These are phyloP conservation scores for Aspergillus terreus DNA, from an alignment of 2,329 filamentous ascomycete genomes.

Conservation along the genomic window DNA sequence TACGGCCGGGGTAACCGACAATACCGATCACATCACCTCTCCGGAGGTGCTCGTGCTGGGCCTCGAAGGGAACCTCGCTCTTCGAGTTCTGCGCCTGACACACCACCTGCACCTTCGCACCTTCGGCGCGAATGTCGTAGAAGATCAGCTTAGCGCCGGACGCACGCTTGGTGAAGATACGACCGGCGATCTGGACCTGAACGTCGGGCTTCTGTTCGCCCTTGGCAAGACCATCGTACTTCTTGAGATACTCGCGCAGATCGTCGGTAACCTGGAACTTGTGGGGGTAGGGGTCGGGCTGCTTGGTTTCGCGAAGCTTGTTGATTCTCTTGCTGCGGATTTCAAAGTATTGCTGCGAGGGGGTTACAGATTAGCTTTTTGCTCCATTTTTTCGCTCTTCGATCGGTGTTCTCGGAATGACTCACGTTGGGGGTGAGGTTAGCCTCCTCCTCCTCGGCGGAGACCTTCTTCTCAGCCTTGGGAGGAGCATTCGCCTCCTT, in stretches of 20 bases:
- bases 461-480: conserved; percentile 58
- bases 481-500: conserved; percentile 68
- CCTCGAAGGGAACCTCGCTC: conserved; percentile 68
- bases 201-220: conserved; percentile 77
- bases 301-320: conserved; percentile 67
- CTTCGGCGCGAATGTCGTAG: conserved; percentile 78
- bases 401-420: conserved; percentile 13
- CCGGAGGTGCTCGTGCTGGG: conserved; percentile 84
- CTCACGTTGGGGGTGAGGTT: conserved; percentile 71
- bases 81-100: conserved; percentile 78
- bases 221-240: conserved; percentile 76
- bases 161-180: conserved; percentile 84
- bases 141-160: conserved; percentile 84
- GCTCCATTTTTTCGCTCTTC: background rate
- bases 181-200: conserved; percentile 71
- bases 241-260: conserved; percentile 71
- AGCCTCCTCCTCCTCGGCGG: conserved; percentile 61
- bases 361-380: conserved; percentile 10
- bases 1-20: conserved; percentile 77
- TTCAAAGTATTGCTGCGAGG: conserved; percentile 81
- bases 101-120: conserved; percentile 82
- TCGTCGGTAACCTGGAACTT: conserved; percentile 86
- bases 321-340: conserved; percentile 82
- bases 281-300: conserved; percentile 88
- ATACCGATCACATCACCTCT: conserved; percentile 92